A percentile compares a stretch with the other conserved stretches of the same genome.
These are phyloP conservation scores for Saccharomycopsis selenospora DNA, from an alignment of 805 yeast species.

Conservation along the genomic window DNA sequence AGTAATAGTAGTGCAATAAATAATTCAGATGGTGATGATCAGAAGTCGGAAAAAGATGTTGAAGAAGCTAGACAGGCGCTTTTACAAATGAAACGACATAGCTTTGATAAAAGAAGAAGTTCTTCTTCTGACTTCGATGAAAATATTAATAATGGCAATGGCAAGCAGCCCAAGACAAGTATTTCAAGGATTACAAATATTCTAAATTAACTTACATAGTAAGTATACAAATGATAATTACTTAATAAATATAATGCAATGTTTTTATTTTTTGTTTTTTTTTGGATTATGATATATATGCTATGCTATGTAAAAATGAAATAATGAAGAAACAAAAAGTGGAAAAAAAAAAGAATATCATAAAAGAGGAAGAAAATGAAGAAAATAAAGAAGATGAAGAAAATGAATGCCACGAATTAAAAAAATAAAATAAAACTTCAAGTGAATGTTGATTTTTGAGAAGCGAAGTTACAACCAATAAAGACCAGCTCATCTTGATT, in stretches of 20 bases:
- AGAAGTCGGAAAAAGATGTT: slow-evolving; percentile 1
- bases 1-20: background rate
- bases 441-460: slow-evolving; percentile 24
- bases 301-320: too few relatives aligned
- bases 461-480: slow-evolving; percentile 42
- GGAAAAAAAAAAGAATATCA: too few relatives aligned
- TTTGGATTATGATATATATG: too few relatives aligned
- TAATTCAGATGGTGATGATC: background rate
- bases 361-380: background rate
- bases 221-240: too few relatives aligned
- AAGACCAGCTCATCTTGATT: slow-evolving; percentile 31
- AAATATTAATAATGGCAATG: too few relatives aligned
- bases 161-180: too few relatives aligned
- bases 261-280: too few relatives aligned
- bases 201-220: too few relatives aligned
- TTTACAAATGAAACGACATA: slow-evolving; percentile 16
- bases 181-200: too few relatives aligned
- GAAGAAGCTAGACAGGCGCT: slow-evolving; percentile 20
- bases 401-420: background rate
- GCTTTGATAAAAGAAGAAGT: slow-evolving; percentile 4
- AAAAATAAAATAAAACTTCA: background rate
- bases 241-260: too few relatives aligned
- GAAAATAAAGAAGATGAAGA: background rate
- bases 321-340: too few relatives aligned
- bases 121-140: too few relatives aligned